phyloP scores from a whole-genome alignment of 2,329 filamentous ascomycete species.

The Aurifilum marmelostoma region DNA sequence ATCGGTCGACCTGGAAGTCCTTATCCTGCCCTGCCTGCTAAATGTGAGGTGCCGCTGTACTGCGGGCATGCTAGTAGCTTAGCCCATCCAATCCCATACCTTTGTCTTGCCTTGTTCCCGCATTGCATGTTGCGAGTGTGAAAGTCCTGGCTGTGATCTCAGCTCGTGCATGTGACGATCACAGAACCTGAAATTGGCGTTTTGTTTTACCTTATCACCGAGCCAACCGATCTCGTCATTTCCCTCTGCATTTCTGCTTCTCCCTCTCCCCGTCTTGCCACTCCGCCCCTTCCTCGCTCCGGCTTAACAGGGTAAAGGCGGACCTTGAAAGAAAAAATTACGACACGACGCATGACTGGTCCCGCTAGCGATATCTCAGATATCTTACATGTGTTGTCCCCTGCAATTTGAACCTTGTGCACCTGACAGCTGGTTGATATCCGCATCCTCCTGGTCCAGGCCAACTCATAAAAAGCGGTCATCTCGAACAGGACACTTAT shows the following conservation, averaged over 20 bases:
- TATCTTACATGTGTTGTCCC: slow-evolving; percentile 15
- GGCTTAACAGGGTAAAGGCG: neutral
- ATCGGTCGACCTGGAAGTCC: neutral
- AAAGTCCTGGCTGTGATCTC: slow-evolving; percentile 29
- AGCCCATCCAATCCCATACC: neutral
- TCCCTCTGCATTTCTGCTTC: neutral
- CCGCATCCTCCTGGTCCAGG: neutral
- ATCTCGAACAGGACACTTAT: neutral
- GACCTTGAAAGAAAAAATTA: slow-evolving; percentile 2
- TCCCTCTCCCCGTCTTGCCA: neutral
- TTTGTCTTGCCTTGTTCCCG: neutral
- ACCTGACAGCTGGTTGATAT: slow-evolving; percentile 2
- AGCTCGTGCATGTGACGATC: slow-evolving; percentile 22
- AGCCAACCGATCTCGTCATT: neutral
- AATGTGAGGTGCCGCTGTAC: neutral
- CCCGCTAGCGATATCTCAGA: slow-evolving; percentile 11
- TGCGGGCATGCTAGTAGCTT: neutral
- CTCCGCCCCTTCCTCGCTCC: neutral
- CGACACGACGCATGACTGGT: slow-evolving; percentile 11
- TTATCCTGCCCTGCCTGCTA: too few relatives aligned
- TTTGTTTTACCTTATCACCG: neutral
- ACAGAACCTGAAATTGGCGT: neutral
- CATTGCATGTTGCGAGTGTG: neutral
- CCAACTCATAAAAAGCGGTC: neutral
- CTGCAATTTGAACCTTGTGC: slow-evolving; percentile 14